phyloP scores from a whole-genome alignment of 768 basidiomycete species.

The Leccinum incarnatum region DNA sequence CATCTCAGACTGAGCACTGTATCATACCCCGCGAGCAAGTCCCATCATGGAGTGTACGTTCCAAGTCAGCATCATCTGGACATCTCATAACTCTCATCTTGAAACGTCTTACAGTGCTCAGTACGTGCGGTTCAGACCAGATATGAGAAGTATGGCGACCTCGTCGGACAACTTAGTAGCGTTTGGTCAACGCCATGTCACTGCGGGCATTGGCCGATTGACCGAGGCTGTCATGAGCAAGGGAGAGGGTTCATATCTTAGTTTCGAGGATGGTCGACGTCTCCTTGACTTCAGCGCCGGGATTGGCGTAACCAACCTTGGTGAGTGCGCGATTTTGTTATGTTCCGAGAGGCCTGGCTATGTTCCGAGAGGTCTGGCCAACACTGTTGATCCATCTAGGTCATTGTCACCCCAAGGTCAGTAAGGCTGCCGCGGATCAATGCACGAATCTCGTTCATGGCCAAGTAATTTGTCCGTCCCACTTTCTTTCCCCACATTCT shows the following conservation, averaged over 20 bases:
- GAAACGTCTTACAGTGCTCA: not conserved
- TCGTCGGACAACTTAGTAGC: constrained; percentile 23
- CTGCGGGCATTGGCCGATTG: constrained; percentile 41
- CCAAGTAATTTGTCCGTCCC: constrained; percentile 47
- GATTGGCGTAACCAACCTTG: constrained; percentile 84
- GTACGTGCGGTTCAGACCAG: not conserved
- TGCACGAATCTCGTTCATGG: constrained; percentile 76
- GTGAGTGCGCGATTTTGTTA: constrained; percentile 35
- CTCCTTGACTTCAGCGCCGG: constrained; percentile 86
- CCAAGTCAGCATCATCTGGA: not conserved
- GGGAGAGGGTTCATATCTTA: constrained; percentile 72
- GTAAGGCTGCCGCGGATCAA: constrained; percentile 86
- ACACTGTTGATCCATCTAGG: constrained; percentile 40
- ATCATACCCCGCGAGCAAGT: not conserved
- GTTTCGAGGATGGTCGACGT: constrained; percentile 66
- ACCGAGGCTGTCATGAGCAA: constrained; percentile 59
- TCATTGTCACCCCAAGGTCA: constrained; percentile 85
- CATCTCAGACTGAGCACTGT: not conserved
- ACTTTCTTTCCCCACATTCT: not conserved
- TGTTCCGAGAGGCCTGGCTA: not conserved
- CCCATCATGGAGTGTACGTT: constrained; percentile 15
- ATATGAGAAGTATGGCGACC: constrained; percentile 21
- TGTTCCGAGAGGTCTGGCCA: not conserved
- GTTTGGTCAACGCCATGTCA: constrained; percentile 45
- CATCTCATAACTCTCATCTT: not conserved